phyloP scores from a whole-genome alignment of 192 early-diverging fungal genomes.

The Phlyctochytrium bullatum region DNA sequence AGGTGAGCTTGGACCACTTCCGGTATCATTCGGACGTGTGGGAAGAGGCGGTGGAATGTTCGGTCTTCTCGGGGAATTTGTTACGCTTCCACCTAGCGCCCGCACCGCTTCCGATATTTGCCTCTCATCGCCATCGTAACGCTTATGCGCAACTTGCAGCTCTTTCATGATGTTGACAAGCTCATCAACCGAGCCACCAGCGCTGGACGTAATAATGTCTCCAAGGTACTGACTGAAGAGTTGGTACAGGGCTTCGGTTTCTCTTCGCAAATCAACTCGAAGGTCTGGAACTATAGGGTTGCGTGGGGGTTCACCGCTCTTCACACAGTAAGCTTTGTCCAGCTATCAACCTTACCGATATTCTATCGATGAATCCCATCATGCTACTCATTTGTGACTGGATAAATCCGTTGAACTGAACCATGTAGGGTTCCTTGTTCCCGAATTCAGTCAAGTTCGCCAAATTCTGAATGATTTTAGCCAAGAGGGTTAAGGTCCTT shows the following conservation, averaged over 20 bases:
- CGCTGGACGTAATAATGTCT: neutral
- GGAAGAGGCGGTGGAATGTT: neutral
- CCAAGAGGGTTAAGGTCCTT: slow-evolving; percentile 52
- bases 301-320: neutral
- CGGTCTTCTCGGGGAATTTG: neutral
- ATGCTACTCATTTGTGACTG: slow-evolving; percentile 34
- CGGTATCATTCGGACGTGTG: neutral
- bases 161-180: neutral
- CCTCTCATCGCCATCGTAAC: neutral
- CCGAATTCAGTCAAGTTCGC: slow-evolving; percentile 59
- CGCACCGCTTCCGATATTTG: neutral
- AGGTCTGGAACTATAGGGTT: neutral
- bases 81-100: neutral
- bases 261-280: slow-evolving; percentile 17
- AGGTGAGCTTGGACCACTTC: neutral
- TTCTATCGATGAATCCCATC: slow-evolving; percentile 52
- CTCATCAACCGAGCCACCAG: neutral
- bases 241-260: slow-evolving; percentile 25
- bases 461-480: slow-evolving; percentile 60
- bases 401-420: slow-evolving; percentile 53
- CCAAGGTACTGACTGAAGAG: neutral
- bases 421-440: slow-evolving; percentile 58
- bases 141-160: slow-evolving; percentile 1
- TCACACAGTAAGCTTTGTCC: neutral
- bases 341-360: slow-evolving; percentile 30